phyloP scores from a whole-genome alignment of 352 stramenopile species.

The Phytophthora kernoviae region DNA sequence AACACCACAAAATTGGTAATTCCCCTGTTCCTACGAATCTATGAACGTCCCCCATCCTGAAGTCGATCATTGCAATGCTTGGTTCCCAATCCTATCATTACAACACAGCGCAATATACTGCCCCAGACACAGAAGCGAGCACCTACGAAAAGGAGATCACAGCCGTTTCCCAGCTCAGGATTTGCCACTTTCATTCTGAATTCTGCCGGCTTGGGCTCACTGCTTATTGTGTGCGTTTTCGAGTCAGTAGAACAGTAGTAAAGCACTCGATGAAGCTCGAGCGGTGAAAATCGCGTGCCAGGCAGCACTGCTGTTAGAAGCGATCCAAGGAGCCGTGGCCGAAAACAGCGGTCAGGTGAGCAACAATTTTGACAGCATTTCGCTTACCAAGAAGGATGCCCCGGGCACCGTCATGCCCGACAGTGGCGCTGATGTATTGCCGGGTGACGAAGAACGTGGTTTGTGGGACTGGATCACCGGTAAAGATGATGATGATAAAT shows the following conservation, averaged over 20 bases:
- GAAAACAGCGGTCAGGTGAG: conserved; percentile 10
- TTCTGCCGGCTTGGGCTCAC: conserved; percentile 24
- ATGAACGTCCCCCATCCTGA: conserved; percentile 23
- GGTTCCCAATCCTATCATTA: conserved; percentile 30
- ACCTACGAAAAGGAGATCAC: too few relatives aligned
- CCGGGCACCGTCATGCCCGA: conserved; percentile 3
- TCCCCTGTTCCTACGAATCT: neutral
- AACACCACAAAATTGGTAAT: neutral
- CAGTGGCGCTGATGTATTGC: conserved; percentile 1
- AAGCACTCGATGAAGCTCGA: conserved; percentile 23
- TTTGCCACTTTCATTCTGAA: conserved; percentile 32
- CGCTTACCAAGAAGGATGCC: conserved; percentile 8
- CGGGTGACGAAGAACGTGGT: conserved; percentile 23
- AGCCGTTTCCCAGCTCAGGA: conserved; percentile 16
- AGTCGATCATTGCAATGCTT: conserved; percentile 26
- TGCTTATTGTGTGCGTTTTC: conserved; percentile 11
- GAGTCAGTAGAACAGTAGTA: conserved; percentile 7
- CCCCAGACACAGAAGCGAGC: conserved; percentile 10
- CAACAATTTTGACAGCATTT: conserved; percentile 30
- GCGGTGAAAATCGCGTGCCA: conserved; percentile 24
- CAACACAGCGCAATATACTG: conserved; percentile 18
- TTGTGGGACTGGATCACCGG: conserved; percentile 19
- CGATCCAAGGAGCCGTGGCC: conserved; percentile 12
- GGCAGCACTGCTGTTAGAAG: conserved; percentile 18
- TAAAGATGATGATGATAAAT: conserved; percentile 1